These are phyloP conservation scores for Penicillium sp. DNA, from an alignment of 2,329 filamentous ascomycete genomes.

Conservation along the genomic window DNA sequence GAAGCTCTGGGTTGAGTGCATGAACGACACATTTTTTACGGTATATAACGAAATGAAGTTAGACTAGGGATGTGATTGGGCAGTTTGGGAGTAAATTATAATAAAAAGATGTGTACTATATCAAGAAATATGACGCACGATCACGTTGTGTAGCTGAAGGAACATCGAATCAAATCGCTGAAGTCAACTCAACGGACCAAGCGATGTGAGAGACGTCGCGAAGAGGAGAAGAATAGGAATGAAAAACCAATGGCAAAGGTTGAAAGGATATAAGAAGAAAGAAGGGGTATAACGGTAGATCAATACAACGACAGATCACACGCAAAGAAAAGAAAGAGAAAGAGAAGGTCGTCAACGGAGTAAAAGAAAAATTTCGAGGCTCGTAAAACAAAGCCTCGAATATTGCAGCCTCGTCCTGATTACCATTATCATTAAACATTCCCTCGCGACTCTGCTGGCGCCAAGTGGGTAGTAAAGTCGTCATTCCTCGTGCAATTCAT, in stretches of 20 bases:
- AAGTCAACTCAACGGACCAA: neutral
- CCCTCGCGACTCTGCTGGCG: slow-evolving; percentile 22
- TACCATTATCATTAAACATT: slow-evolving; percentile 42
- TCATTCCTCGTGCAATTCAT: slow-evolving; percentile 37
- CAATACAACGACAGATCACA: slow-evolving; percentile 5
- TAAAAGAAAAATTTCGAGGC: slow-evolving; percentile 15
- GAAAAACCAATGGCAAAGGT: slow-evolving; percentile 10
- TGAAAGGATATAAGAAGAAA: slow-evolving; percentile 10
- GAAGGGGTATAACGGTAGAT: slow-evolving; percentile 11
- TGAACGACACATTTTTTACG: neutral
- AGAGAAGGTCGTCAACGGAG: slow-evolving; percentile 13
- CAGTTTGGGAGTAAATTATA: neutral
- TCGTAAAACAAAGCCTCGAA: slow-evolving; percentile 4
- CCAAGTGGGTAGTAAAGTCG: slow-evolving; percentile 30
- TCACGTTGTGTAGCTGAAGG: neutral
- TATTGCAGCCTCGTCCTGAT: slow-evolving; percentile 26
- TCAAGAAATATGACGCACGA: slow-evolving; percentile 3
- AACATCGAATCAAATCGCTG: slow-evolving; percentile 2
- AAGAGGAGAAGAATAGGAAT: slow-evolving; percentile 6
- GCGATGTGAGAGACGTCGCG: neutral
- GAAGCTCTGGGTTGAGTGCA: neutral
- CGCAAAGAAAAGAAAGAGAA: slow-evolving; percentile 11
- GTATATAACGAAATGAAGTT: slow-evolving; percentile 1
- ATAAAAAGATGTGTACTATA: slow-evolving; percentile 1
- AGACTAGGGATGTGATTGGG: neutral